Evolutionary conservation across 2,329 filamentous ascomycete genomes (phyloP), one percentile per base, ranked within the genome.

Genomic region (Aspergillus neoniger): DNA sequence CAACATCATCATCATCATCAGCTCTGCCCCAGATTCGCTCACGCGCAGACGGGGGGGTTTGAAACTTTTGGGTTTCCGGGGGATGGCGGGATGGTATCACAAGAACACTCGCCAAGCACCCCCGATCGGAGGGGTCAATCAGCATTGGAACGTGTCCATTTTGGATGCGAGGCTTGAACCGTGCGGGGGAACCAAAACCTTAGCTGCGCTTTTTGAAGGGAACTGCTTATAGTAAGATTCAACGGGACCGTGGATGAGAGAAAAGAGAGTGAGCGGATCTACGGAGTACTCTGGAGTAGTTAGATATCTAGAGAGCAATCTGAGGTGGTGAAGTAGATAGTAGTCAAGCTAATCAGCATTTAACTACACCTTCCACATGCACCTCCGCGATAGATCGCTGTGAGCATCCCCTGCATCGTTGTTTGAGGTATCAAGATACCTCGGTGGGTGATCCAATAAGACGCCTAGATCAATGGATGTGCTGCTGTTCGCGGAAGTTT

Each of bases 101-200:
- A 44, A 32, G 53, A 47, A 55, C 53, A 43, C 23, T 32, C 39
- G 43, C 53, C 53, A 30, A 43, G 53, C 39, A 8, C 32, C 53
- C 52, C 15, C 38, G 53, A 55, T 55, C 43, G 39, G 53, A 55
- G 53, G 53, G 39, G 47, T 50, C 17, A 21, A 21, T n/a, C 30
- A 25, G 25, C n/a, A 50, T 28, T 30, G 47, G 47, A 30, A 28
- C 23, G 25, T 17, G 15, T 30, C 47, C 47, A 32, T 30, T 28
- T 2, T 50, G n/a, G 12, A 14, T 36, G 47, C 14, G 47, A 50
- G 47, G 39, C 25, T 55, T 55, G 53, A 47, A 25, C 53, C 53
- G 53, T 47, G 53, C 41, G 53, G 53, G 53, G 53, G 53, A 55
- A 28, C 6, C 50, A 30, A 55, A 55, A 55, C 41, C 28, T 55